Evolutionary conservation across 352 stramenopile species (phyloP).

Genomic region (Phytophthora podocarpi): DNA sequence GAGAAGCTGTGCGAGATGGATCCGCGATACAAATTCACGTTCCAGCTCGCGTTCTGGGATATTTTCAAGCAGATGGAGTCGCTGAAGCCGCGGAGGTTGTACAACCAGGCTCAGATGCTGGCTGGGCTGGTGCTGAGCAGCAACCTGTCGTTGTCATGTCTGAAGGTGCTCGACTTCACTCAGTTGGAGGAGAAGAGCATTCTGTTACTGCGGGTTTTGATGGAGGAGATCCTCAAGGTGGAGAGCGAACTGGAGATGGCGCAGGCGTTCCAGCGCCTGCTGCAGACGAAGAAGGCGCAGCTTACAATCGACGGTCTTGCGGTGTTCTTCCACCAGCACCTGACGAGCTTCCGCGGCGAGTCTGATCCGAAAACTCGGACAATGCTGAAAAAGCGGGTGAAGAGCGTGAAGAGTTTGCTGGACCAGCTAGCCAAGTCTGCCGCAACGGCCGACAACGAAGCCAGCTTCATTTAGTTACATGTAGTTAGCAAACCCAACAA

Average conservation of each 20-base stretch:
- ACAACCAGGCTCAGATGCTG: slow-evolving; percentile 90
- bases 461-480: slow-evolving; percentile 53
- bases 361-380: slow-evolving; percentile 39
- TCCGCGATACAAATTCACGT: slow-evolving; percentile 94
- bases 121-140: slow-evolving; percentile 71
- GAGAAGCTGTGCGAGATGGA: slow-evolving; percentile 95
- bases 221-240: slow-evolving; percentile 75
- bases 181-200: slow-evolving; percentile 84
- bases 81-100: slow-evolving; percentile 86
- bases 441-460: slow-evolving; percentile 44
- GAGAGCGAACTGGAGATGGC: slow-evolving; percentile 71
- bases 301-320: slow-evolving; percentile 79
- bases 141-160: slow-evolving; percentile 77
- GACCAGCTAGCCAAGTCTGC: slow-evolving; percentile 72
- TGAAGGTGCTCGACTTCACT: slow-evolving; percentile 95
- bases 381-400: slow-evolving; percentile 65
- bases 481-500: slow-evolving; percentile 14
- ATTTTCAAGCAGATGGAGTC: slow-evolving; percentile 93
- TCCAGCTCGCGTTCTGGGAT: slow-evolving; percentile 98
- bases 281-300: slow-evolving; percentile 83
- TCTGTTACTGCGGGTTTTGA: slow-evolving; percentile 89
- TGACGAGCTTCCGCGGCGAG: slow-evolving; percentile 64
- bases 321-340: slow-evolving; percentile 83
- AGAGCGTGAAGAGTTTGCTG: slow-evolving; percentile 69
- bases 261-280: slow-evolving; percentile 73